Base-by-base conservation (phyloP, 164 flowering plant species). In the Platanus orientalis region DNA sequence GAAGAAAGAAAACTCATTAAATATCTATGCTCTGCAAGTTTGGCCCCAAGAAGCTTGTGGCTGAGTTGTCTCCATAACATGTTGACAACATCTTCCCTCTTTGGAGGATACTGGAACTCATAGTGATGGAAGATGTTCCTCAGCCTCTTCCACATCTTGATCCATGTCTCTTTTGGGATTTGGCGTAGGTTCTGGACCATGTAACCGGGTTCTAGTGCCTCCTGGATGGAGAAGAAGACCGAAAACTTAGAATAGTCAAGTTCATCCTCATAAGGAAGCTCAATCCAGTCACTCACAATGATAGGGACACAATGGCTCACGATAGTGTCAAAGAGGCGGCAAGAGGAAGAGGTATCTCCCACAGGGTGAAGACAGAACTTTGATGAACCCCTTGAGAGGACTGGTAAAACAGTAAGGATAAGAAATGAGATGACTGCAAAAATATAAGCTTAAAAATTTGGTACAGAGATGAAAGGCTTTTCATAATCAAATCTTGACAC, bases 291-390 rank as follows among this genome's bases (percentile, higher is more conserved):
- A 60, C 99, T 94, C 69, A 50, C n/a, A n/a, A n/a, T n/a, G n/a
- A n/a, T n/a, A n/a, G n/a, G n/a, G n/a, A n/a, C n/a, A n/a, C n/a
- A n/a, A 94, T 91, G 45, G 91, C n/a, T n/a, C 99, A 23, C 97
- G 99, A 34, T 34, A 10, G 39, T 10, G 10, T 34, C 39, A 34
- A 34, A 34, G 28, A 94, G 84, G 14, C 97, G 92, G 69, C 94
- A 87, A 24, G 98, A 91, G 26, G 98, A 94, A 39, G 98, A 97
- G 45, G 98, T 94, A 72, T 94, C 97, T 60, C 97, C 98, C n/a
- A n/a, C n/a, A n/a, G n/a, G n/a, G n/a, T n/a, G n/a, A n/a, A n/a
- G n/a, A n/a, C n/a, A n/a, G n/a, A 9, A 96, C 98, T 24, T 95
- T 95, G 67, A 86, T 78, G 58, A 94, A 94, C 91, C 40, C 91